Evolutionary conservation across 768 basidiomycete genomes (phyloP).

Genomic region (Amanita polypyramis): DNA sequence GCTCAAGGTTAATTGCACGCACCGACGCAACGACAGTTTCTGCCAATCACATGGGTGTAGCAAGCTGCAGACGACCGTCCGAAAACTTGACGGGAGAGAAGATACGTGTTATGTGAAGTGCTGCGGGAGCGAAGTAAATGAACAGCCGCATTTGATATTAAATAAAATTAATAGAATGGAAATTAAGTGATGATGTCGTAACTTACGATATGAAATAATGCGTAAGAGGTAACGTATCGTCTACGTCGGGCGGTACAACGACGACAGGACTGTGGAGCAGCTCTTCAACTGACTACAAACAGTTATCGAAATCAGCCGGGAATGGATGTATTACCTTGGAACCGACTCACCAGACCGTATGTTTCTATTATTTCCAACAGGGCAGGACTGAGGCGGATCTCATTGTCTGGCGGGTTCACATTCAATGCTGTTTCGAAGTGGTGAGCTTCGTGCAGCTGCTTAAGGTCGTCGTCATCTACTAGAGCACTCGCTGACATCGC

Average conservation of each 20-base stretch:
- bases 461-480: not conserved
- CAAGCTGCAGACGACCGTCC: conserved; percentile 42
- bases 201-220: conserved; percentile 49
- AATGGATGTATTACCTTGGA: not conserved
- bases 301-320: not conserved
- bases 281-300: conserved; percentile 18
- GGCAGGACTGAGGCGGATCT: conserved; percentile 25
- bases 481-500: not conserved
- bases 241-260: conserved; percentile 23
- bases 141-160: conserved; percentile 1
- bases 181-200: too few relatives aligned
- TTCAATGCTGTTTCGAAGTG: not conserved
- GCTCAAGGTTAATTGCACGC: conserved; percentile 6
- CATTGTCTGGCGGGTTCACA: not conserved
- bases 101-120: conserved; percentile 60
- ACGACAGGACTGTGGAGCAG: conserved; percentile 27
- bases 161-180: conserved; percentile 5
- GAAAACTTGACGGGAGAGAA: conserved; percentile 45
- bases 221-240: conserved; percentile 37
- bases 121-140: conserved; percentile 18
- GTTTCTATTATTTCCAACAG: conserved; percentile 25
- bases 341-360: conserved; percentile 18
- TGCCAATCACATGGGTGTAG: conserved; percentile 44
- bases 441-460: not conserved
- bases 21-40: conserved; percentile 44